Conservation (phyloP, 139 green algal species). For the Ulvella scutata region DNA sequence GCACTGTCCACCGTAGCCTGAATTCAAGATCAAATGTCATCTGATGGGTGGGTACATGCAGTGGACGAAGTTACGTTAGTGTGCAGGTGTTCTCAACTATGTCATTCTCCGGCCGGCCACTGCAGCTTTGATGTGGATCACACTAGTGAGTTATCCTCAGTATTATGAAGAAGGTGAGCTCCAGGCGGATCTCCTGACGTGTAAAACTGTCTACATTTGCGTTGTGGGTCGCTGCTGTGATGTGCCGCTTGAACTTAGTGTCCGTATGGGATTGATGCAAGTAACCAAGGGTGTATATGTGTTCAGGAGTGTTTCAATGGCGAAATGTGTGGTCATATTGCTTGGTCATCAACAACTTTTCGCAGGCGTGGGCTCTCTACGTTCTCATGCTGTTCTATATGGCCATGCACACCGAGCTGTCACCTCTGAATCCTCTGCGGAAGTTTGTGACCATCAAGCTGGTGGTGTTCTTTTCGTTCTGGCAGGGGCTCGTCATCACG, state of each 20-base stretch:
- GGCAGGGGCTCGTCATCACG: slow-evolving; percentile 36
- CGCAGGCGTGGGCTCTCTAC: slow-evolving; percentile 83
- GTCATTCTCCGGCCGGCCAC: slow-evolving; percentile 65
- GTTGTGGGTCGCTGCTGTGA: too few species aligned
- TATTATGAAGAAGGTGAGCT: not conserved
- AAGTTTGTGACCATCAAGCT: slow-evolving; percentile 94
- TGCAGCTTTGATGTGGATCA: not conserved
- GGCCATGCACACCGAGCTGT: slow-evolving; percentile 65
- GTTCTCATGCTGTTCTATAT: slow-evolving; percentile 86
- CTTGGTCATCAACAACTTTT: slow-evolving; percentile 60
- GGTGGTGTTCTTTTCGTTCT: slow-evolving; percentile 92
- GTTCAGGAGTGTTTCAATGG: not conserved
- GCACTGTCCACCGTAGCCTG: too few species aligned
- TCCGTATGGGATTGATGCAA: too few species aligned
- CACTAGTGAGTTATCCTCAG: not conserved
- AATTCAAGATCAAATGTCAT: too few species aligned
- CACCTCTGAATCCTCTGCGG: slow-evolving; percentile 73
- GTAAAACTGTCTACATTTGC: too few species aligned
- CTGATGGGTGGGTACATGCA: too few species aligned
- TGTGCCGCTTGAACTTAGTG: too few species aligned
- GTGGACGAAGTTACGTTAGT: too few species aligned
- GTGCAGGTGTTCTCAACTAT: slow-evolving; percentile 80
- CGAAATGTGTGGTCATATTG: slow-evolving; percentile 70
- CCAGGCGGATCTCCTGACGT: too few species aligned
- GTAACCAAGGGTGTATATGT: not conserved